These are phyloP conservation scores for Ceratocystis variospora DNA, from an alignment of 2,329 filamentous ascomycete genomes.

Conservation along the genomic window DNA sequence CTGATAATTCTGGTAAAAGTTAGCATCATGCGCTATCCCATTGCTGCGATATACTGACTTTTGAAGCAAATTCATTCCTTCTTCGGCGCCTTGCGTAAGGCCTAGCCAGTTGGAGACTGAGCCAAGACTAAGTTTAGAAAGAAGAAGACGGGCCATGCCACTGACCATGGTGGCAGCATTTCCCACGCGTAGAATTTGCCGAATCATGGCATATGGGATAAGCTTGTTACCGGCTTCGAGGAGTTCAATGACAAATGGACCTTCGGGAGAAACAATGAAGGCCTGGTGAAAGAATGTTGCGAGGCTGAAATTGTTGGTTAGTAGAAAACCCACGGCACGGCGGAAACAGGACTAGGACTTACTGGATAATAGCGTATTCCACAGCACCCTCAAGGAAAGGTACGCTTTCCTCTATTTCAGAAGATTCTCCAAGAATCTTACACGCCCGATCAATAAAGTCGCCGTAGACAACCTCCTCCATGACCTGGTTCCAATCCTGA, in stretches of 20 bases:
- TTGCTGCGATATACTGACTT: slow-evolving; percentile 25
- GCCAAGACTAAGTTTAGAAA: slow-evolving; percentile 65
- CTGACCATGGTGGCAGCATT: slow-evolving; percentile 74
- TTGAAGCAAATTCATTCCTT: slow-evolving; percentile 71
- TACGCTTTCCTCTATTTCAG: slow-evolving; percentile 50
- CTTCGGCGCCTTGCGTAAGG: slow-evolving; percentile 53
- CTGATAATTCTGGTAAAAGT: slow-evolving; percentile 48
- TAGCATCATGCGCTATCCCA: slow-evolving; percentile 11
- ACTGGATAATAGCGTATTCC: slow-evolving; percentile 58
- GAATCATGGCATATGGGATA: slow-evolving; percentile 56
- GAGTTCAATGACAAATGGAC: slow-evolving; percentile 58
- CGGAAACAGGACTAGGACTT: slow-evolving; percentile 28
- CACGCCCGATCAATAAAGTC: slow-evolving; percentile 52
- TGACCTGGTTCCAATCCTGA: slow-evolving; percentile 51
- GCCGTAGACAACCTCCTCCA: slow-evolving; percentile 55
- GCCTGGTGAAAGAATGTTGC: slow-evolving; percentile 63
- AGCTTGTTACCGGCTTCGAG: slow-evolving; percentile 56
- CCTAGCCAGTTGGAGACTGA: slow-evolving; percentile 70
- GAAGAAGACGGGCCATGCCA: slow-evolving; percentile 55
- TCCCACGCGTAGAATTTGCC: slow-evolving; percentile 59
- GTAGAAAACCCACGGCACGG: neutral
- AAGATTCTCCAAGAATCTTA: slow-evolving; percentile 43
- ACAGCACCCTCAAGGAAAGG: slow-evolving; percentile 48
- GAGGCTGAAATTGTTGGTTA: slow-evolving; percentile 33
- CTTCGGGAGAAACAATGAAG: slow-evolving; percentile 59